A percentile compares a stretch with the other conserved stretches of the same genome.
These are phyloP conservation scores for Wallacemonas sp. DNA, from an alignment of 208 protist species.

Conservation along the genomic window DNA sequence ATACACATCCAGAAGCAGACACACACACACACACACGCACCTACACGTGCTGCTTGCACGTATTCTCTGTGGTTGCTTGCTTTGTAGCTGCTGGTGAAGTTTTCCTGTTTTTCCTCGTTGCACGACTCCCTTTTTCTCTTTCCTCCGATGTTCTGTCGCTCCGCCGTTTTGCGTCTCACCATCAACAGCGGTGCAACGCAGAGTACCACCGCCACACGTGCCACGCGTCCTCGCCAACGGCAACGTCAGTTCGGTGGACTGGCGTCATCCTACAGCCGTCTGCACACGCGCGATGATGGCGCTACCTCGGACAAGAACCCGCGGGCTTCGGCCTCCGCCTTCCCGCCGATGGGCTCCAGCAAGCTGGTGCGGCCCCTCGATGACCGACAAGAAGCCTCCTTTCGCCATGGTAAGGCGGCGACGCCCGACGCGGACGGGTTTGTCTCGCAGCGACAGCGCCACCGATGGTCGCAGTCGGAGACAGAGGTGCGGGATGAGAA, in stretches of 20 bases:
- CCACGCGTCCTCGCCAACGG: too few relatives aligned
- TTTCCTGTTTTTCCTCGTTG: too few relatives aligned
- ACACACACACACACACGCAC: too few relatives aligned
- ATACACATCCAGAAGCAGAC: too few relatives aligned
- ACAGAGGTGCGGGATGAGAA: constrained; percentile 12
- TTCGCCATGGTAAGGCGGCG: not conserved
- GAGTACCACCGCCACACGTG: not conserved
- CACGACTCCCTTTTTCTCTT: constrained; percentile 5
- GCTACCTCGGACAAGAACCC: too few relatives aligned
- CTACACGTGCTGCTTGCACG: too few relatives aligned
- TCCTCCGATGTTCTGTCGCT: not conserved
- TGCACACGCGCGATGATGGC: not conserved
- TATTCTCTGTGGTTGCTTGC: too few relatives aligned
- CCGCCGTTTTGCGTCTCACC: too few relatives aligned
- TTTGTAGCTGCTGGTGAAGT: too few relatives aligned
- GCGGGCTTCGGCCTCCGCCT: not conserved
- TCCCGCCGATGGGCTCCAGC: constrained; percentile 1
- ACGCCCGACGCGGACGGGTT: constrained; percentile 5
- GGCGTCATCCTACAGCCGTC: constrained; percentile 6
- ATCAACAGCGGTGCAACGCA: constrained; percentile 3
- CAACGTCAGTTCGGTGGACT: not conserved
- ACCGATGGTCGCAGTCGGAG: constrained; percentile 15
- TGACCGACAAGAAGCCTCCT: not conserved
- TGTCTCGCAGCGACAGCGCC: constrained; percentile 40
- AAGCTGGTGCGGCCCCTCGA: not conserved